Base-by-base conservation (phyloP, 1,139 yeast genomes). In the Geotrichum carabidarum region DNA sequence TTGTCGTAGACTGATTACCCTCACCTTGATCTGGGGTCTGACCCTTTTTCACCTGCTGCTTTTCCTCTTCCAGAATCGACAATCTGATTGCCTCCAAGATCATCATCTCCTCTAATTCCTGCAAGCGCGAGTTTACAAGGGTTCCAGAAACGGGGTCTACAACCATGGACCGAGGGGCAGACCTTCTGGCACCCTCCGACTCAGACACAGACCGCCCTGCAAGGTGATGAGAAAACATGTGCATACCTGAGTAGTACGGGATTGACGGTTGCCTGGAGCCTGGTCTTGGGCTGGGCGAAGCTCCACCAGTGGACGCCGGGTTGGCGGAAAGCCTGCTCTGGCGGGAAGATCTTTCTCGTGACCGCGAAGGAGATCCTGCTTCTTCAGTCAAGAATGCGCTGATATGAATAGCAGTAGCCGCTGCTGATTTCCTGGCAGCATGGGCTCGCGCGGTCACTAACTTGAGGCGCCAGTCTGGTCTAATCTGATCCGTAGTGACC, bases 341-440 rank as follows among this genome's bases (percentile, higher is more conserved):
- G 27, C 27, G 27, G 5, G 27, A 22, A 3, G 27, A 22, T 22
- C 27, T 22, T 22, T 5, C 27, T 22, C 27, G 27, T 22, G 27
- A 22, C 27, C 27, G 27, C 3, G 27, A 22, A 5, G 27, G 27
- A 3, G 27, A 22, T 22, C 27, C 27, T 22, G 27, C 5, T 5
- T 22, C 27, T 22, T 22, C 27, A 22, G 3, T 22, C 17, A 50
- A 35, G 67, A 82, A 78, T 58, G 84, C 89, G 32, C 87, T 83
- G n/a, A 90, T 95, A 70, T 91, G 98, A 46, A 91, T 81, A 0
- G 96, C 96, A 48, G 89, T 87, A 0, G 98, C 98, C 15, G 96
- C 89, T 0, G 97, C 98, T 0, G 96, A 84, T 63, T 89, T 79
- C 56, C 95, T 78, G 0, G 96, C 96, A 47, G 89, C 74, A 62